phyloP scores from a whole-genome alignment of 2,329 filamentous ascomycete genomes.

The Sporothrix pallida region DNA sequence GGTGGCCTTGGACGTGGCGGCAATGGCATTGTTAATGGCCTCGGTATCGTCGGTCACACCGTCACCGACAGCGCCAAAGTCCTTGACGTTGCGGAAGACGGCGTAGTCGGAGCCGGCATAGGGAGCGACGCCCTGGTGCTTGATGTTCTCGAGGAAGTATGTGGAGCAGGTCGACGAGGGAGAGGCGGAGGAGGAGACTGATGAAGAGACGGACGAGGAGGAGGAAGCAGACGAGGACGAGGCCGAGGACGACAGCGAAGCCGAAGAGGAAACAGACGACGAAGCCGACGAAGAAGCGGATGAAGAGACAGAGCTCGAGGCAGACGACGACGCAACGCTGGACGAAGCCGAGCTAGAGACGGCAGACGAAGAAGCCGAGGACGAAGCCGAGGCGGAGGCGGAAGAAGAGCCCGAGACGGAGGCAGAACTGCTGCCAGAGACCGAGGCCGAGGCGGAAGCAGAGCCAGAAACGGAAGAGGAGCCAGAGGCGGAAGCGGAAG shows the following conservation, averaged over 20 bases:
- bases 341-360: constrained; percentile 3
- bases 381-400: neutral
- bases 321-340: neutral
- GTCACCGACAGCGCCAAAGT: constrained; percentile 70
- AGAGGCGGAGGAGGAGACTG: constrained; percentile 10
- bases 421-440: neutral
- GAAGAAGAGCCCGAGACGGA: neutral
- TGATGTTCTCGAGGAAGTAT: constrained; percentile 34
- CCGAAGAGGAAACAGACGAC: neutral
- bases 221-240: neutral
- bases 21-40: constrained; percentile 69
- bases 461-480: neutral
- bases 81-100: constrained; percentile 39
- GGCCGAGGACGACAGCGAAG: neutral
- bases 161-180: constrained; percentile 15
- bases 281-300: neutral
- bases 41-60: constrained; percentile 75
- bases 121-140: constrained; percentile 36
- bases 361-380: constrained; percentile 8
- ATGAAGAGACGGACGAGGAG: constrained; percentile 3
- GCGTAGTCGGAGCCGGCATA: constrained; percentile 32
- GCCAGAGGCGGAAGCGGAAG: neutral
- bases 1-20: constrained; percentile 40
- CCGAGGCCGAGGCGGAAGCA: neutral
- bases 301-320: neutral